These are phyloP conservation scores for Santalum album DNA, from an alignment of 164 flowering plant species.

Conservation along the genomic window DNA sequence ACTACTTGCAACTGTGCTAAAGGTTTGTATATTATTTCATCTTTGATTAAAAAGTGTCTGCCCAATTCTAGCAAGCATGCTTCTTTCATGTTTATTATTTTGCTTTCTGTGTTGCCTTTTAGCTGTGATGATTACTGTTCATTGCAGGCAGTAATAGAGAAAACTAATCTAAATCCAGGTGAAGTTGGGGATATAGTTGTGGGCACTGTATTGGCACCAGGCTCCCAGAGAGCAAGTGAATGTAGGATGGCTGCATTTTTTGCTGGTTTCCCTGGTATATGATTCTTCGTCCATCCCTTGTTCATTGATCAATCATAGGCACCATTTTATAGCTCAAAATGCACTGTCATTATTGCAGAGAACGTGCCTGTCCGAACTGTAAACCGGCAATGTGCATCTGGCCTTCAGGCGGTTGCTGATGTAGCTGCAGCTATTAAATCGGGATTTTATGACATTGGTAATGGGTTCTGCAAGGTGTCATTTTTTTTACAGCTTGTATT, in stretches of 20 bases:
- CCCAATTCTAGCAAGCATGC: neutral
- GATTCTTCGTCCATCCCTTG: too few species aligned
- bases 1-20: conserved; percentile 76
- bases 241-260: conserved; percentile 99
- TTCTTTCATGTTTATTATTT: neutral
- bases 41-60: neutral
- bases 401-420: conserved; percentile 99
- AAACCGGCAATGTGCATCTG: conserved; percentile 95
- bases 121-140: too few species aligned
- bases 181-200: conserved; percentile 98
- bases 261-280: conserved; percentile 94
- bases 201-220: conserved; percentile 88
- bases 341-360: conserved; percentile 29
- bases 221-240: conserved; percentile 84
- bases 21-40: conserved; percentile 27
- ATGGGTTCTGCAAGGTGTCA: conserved; percentile 2
- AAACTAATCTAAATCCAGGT: conserved; percentile 71
- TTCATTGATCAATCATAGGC: too few species aligned
- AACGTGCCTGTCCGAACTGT: conserved; percentile 93
- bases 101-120: neutral
- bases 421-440: conserved; percentile 98
- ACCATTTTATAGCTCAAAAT: neutral
- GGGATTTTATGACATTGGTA: conserved; percentile 96
- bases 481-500: neutral
- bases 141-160: conserved; percentile 76